Evolutionary conservation across 108 stramenopile genomes (phyloP).

Genomic region (Fragilariopsis cylindrus): DNA sequence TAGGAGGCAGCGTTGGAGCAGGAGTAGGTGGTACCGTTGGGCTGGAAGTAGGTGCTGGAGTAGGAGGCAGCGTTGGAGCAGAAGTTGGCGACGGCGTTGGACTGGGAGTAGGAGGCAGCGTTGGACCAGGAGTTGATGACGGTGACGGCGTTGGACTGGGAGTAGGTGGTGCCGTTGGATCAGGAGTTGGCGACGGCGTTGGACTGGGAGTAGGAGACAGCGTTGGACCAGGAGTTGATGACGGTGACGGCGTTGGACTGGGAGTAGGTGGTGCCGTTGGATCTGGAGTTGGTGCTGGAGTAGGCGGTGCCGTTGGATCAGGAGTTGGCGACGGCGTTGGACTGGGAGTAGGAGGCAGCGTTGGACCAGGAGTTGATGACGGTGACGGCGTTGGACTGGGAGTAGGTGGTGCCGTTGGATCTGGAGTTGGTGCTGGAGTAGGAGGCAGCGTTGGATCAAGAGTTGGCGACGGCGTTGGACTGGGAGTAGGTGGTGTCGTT

Average conservation of each 20-base stretch:
- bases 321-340: not conserved
- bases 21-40: not conserved
- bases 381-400: not conserved
- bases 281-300: not conserved
- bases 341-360: not conserved
- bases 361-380: no score
- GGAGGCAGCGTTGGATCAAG: not conserved
- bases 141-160: not conserved
- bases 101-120: not conserved
- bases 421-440: no score
- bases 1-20: not conserved
- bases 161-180: not conserved
- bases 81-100: not conserved
- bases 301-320: not conserved
- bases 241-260: no score
- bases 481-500: not conserved
- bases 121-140: not conserved
- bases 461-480: not conserved
- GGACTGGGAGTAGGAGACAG: not conserved
- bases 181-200: not conserved
- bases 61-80: not conserved
- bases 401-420: not conserved
- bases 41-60: not conserved
- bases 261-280: no score
- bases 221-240: not conserved